Evolutionary conservation across 2,329 filamentous ascomycete species (phyloP).

Genomic region (Clonostachys sp.): DNA sequence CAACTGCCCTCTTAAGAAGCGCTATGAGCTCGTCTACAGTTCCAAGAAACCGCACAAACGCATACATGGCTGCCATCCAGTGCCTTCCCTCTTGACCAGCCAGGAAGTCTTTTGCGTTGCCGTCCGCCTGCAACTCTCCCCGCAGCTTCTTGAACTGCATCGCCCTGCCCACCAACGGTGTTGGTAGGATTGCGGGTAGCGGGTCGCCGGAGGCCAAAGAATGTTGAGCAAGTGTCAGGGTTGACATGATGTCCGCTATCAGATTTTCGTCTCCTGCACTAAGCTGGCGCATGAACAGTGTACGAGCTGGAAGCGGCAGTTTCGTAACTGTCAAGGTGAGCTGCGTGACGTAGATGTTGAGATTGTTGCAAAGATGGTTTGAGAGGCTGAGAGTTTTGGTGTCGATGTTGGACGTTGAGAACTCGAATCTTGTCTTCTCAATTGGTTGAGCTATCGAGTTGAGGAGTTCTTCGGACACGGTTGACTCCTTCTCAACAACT

Average conservation of each 20-base stretch:
- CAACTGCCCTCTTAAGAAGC: no score
- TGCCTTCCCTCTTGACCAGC: no score
- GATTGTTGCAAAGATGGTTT: slow-evolving; percentile 17
- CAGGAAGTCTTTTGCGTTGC: no score
- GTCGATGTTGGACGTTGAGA: slow-evolving; percentile 21
- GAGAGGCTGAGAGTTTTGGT: slow-evolving; percentile 18
- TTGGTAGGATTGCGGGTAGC: slow-evolving; percentile 39
- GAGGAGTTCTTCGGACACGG: slow-evolving; percentile 20
- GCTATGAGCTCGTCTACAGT: no score
- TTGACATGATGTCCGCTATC: slow-evolving; percentile 45
- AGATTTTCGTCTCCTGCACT: slow-evolving; percentile 27
- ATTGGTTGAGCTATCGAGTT: slow-evolving; percentile 15
- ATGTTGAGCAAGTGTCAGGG: slow-evolving; percentile 39
- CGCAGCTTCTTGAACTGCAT: no score
- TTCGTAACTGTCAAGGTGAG: slow-evolving; percentile 23
- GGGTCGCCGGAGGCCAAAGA: slow-evolving; percentile 40
- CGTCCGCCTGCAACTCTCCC: no score
- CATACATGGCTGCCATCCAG: no score
- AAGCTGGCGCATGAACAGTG: slow-evolving; percentile 31
- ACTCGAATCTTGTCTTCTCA: slow-evolving; percentile 17
- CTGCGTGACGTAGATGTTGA: slow-evolving; percentile 23
- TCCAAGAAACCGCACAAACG: no score
- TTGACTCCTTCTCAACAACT: slow-evolving; percentile 17
- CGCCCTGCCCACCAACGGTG: slow-evolving; percentile 27
- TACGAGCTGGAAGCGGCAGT: slow-evolving; percentile 19